These are phyloP conservation scores for Debaryomyces subglobosus DNA, from an alignment of 1,139 yeast genomes.

Conservation along the genomic window DNA sequence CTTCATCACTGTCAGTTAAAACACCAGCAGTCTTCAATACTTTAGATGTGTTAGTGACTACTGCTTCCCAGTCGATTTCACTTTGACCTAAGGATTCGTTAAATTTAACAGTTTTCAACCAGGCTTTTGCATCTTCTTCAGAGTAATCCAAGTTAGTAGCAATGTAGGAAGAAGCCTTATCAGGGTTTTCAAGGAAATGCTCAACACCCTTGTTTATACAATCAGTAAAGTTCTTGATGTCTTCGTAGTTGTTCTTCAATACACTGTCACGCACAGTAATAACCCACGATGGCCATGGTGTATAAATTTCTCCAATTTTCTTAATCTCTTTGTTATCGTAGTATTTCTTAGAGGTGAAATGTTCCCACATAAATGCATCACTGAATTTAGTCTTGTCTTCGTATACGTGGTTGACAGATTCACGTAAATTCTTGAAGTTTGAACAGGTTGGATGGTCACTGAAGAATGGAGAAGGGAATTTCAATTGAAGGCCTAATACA, in stretches of 20 bases:
- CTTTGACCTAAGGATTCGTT: slow-evolving; percentile 44
- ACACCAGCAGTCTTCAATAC: slow-evolving; percentile 69
- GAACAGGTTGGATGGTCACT: slow-evolving; percentile 58
- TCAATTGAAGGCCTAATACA: slow-evolving; percentile 69
- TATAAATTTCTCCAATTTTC: slow-evolving; percentile 81
- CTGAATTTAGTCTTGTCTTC: slow-evolving; percentile 43
- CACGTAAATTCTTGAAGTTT: slow-evolving; percentile 75
- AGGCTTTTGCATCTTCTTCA: slow-evolving; percentile 72
- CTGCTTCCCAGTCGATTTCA: slow-evolving; percentile 51
- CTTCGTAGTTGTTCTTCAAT: slow-evolving; percentile 26
- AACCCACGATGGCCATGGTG: slow-evolving; percentile 98
- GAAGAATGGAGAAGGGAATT: slow-evolving; percentile 51
- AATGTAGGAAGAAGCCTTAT: slow-evolving; percentile 70
- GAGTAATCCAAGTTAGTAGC: slow-evolving; percentile 72
- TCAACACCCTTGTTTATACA: slow-evolving; percentile 69
- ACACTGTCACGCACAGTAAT: slow-evolving; percentile 53
- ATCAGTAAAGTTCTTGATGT: slow-evolving; percentile 45
- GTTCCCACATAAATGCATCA: slow-evolving; percentile 96
- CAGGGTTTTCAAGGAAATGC: slow-evolving; percentile 60
- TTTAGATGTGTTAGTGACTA: slow-evolving; percentile 59
- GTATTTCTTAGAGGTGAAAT: slow-evolving; percentile 84
- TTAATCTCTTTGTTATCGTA: slow-evolving; percentile 80
- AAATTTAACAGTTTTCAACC: slow-evolving; percentile 79
- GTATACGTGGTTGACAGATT: slow-evolving; percentile 66
- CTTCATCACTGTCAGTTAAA: slow-evolving; percentile 38